Conservation (phyloP, 768 basidiomycete species). For the Rhizopogon vinicolor region DNA sequence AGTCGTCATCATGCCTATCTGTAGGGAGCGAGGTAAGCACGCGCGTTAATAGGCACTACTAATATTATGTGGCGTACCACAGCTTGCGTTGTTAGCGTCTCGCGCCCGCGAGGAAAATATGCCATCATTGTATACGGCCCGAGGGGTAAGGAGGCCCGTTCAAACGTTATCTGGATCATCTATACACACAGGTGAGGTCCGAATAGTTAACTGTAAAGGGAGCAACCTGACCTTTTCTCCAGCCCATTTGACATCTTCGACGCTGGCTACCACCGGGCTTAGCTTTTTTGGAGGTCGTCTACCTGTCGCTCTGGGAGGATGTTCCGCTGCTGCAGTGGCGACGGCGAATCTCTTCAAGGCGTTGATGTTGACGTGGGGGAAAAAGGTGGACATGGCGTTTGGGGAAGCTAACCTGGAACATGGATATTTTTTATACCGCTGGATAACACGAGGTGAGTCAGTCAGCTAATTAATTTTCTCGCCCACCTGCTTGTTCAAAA, state of each 20-base stretch:
- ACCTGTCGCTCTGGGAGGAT: conserved; percentile 8
- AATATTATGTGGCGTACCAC: conserved; percentile 14
- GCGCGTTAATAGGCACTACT: neutral
- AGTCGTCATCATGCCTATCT: conserved; percentile 28
- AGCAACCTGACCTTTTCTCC: conserved; percentile 21
- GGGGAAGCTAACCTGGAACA: neutral
- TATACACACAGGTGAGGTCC: conserved; percentile 3
- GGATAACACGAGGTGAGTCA: conserved; percentile 5
- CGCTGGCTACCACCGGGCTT: conserved; percentile 15
- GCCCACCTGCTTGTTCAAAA: neutral
- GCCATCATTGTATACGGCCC: conserved; percentile 26
- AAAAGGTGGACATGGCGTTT: conserved; percentile 11
- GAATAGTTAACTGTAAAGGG: neutral
- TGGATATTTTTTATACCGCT: neutral
- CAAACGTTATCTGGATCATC: conserved; percentile 27
- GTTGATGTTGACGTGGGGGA: conserved; percentile 23
- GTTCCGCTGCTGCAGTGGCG: conserved; percentile 18
- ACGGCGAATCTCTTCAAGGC: conserved; percentile 23
- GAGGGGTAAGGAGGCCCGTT: conserved; percentile 20
- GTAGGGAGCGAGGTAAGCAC: neutral
- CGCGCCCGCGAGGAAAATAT: conserved; percentile 25
- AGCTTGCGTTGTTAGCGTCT: conserved; percentile 22
- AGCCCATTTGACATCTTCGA: conserved; percentile 21
- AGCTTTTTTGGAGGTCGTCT: conserved; percentile 7
- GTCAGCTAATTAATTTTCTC: neutral